A percentile compares a stretch with the other conserved stretches of the same genome.
Evolutionary conservation across 2,329 filamentous ascomycete genomes (phyloP).

Genomic region (Aspergillus spinulosporus): DNA sequence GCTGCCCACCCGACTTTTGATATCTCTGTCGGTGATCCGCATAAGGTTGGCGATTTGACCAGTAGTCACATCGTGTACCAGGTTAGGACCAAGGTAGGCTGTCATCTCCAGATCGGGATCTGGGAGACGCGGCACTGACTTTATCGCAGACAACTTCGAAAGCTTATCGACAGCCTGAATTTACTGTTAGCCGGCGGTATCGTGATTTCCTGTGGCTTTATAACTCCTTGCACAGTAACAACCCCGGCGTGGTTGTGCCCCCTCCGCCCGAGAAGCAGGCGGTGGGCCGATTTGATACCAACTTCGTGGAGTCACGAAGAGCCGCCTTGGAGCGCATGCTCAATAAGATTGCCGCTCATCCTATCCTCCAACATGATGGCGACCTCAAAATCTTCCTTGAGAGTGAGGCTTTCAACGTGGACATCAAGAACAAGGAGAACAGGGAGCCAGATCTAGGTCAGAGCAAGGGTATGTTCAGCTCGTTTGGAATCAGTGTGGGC

Average conservation of each 20-base stretch:
- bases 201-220: constrained; percentile 98
- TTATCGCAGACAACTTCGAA: constrained; percentile 79
- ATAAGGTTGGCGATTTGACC: constrained; percentile 95
- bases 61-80: constrained; percentile 98
- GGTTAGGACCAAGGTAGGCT: constrained; percentile 79
- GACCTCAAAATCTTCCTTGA: constrained; percentile 96
- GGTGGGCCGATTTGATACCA: constrained; percentile 90
- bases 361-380: constrained; percentile 85
- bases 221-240: constrained; percentile 88
- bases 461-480: constrained; percentile 90
- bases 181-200: constrained; percentile 90
- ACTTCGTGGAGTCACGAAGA: constrained; percentile 91
- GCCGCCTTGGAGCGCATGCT: constrained; percentile 95
- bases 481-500: constrained; percentile 75
- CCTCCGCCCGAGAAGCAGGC: constrained; percentile 98
- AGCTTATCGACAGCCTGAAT: constrained; percentile 88
- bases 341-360: constrained; percentile 89
- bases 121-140: constrained; percentile 13
- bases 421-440: constrained; percentile 96
- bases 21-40: constrained; percentile 91
- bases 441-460: constrained; percentile 82
- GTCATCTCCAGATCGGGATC: neutral
- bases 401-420: constrained; percentile 91
- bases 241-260: constrained; percentile 90
- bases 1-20: constrained; percentile 88